A percentile compares a stretch with the other conserved stretches of the same genome.
Conservation (phyloP, 148 eudicot genomes). For the Camellia granthamiana region DNA sequence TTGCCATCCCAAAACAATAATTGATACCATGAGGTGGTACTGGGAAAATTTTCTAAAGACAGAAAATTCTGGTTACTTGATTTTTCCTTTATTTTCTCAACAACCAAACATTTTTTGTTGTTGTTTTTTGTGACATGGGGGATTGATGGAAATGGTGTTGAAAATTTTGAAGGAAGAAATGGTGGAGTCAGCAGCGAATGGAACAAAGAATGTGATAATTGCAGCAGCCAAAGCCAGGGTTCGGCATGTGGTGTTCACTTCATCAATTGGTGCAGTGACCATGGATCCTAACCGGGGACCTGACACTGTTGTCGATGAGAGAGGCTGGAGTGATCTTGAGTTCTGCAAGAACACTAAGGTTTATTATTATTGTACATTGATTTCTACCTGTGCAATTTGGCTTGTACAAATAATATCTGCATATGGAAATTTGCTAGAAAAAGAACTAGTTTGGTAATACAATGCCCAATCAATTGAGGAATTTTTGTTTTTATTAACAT, state of each 20-base stretch:
- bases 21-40: too few species aligned
- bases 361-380: neutral
- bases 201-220: slow-evolving; percentile 68
- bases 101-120: neutral
- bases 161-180: slow-evolving; percentile 65
- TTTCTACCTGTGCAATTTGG: too few species aligned
- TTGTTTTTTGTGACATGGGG: neutral
- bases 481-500: too few species aligned
- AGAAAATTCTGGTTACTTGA: neutral
- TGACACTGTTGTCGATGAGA: slow-evolving; percentile 72
- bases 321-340: slow-evolving; percentile 95
- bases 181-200: slow-evolving; percentile 90
- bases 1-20: too few species aligned
- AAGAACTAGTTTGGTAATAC: too few species aligned
- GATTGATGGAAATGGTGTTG: neutral
- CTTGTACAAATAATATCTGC: too few species aligned
- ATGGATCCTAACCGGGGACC: slow-evolving; percentile 86
- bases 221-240: slow-evolving; percentile 84
- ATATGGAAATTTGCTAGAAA: too few species aligned
- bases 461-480: too few species aligned
- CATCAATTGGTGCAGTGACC: slow-evolving; percentile 87
- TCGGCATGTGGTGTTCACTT: slow-evolving; percentile 80
- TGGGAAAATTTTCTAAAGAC: neutral
- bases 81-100: neutral
- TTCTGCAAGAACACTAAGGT: slow-evolving; percentile 93